These are phyloP conservation scores for Pulveroboletus sp. DNA, from an alignment of 768 basidiomycete genomes.

Conservation along the genomic window DNA sequence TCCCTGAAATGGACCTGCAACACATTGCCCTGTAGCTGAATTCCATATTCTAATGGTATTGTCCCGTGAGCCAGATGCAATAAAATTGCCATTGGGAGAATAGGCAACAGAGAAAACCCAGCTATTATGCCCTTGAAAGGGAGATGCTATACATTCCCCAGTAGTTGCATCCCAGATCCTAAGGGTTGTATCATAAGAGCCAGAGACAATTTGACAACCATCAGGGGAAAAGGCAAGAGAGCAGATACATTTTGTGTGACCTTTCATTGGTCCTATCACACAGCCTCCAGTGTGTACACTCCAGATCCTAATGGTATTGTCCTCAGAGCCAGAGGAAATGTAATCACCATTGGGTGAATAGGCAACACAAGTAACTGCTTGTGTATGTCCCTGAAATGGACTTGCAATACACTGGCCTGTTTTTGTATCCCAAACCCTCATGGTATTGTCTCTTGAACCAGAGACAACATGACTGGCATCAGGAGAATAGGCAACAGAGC, in stretches of 20 bases:
- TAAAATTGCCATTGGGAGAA: conserved; percentile 20
- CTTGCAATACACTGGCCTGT: no score
- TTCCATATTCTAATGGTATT: conserved; percentile 19
- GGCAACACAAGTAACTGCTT: no score
- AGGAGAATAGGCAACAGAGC: no score
- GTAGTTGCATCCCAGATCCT: conserved; percentile 15
- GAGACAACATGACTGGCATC: no score
- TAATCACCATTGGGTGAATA: no score
- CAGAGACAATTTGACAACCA: conserved; percentile 24
- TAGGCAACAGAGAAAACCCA: conserved; percentile 7
- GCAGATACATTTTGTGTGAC: conserved; percentile 7
- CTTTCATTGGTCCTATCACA: conserved; percentile 5
- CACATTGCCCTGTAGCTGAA: conserved; percentile 4
- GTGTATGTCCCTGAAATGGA: no score
- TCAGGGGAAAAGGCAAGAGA: conserved; percentile 23
- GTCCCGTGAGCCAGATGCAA: conserved; percentile 18
- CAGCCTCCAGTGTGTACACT: no score
- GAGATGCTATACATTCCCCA: conserved; percentile 7
- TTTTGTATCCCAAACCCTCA: no score
- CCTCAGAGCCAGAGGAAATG: no score
- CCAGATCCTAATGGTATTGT: no score
- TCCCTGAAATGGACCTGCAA: conserved; percentile 3
- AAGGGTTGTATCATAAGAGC: conserved; percentile 15
- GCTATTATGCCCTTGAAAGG: background rate
- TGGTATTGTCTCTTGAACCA: no score